Evolutionary conservation across 192 early-diverging fungal genomes (phyloP).

Genomic region (Rhizophagus clarus): DNA sequence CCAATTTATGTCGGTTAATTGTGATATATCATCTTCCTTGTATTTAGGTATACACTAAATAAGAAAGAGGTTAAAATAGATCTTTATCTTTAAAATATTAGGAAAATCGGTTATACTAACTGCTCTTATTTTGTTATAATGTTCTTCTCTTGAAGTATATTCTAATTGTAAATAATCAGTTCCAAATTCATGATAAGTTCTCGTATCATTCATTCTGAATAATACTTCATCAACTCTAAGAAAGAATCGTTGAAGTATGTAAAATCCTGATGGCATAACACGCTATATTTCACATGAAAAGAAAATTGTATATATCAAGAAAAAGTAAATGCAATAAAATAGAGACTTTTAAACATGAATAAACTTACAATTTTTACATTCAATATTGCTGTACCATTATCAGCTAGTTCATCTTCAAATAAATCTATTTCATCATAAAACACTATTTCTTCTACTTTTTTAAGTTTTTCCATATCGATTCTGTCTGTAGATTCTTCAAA

Average conservation of each 20-base stretch:
- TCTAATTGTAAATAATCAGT: conserved; percentile 65
- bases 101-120: conserved; percentile 43
- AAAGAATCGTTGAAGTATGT: conserved; percentile 86
- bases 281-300: conserved; percentile 49
- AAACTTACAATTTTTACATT: conserved; percentile 72
- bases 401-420: conserved; percentile 96
- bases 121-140: conserved; percentile 57
- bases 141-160: conserved; percentile 67
- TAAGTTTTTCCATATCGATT: conserved; percentile 82
- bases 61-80: not conserved
- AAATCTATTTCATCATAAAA: conserved; percentile 95
- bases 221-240: conserved; percentile 93
- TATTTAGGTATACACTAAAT: conserved; percentile 42
- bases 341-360: no score
- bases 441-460: conserved; percentile 79
- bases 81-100: not conserved
- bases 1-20: conserved; percentile 62
- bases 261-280: conserved; percentile 92
- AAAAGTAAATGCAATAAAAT: not conserved
- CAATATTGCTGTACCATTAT: conserved; percentile 87
- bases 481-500: conserved; percentile 43
- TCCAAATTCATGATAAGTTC: conserved; percentile 88
- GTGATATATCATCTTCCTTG: conserved; percentile 54
- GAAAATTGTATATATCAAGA: not conserved
- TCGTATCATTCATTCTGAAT: conserved; percentile 88